phyloP scores from a whole-genome alignment of 129 eudicot genomes.

The Flaveria bidentis region DNA sequence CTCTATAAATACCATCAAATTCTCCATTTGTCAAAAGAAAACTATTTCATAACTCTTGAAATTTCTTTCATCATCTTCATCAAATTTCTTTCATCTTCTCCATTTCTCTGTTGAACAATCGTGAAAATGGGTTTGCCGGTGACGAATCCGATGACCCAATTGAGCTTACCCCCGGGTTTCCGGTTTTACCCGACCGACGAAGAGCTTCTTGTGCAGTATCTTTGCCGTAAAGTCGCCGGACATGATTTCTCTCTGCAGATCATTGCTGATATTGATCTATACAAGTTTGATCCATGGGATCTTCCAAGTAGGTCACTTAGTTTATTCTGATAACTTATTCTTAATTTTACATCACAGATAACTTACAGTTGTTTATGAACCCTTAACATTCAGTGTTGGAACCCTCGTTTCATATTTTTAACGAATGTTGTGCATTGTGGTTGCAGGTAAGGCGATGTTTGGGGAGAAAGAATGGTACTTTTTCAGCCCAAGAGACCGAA shows the following conservation, averaged over 20 bases:
- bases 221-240: slow-evolving; percentile 78
- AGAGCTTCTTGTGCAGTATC: slow-evolving; percentile 83
- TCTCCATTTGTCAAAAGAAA: slow-evolving; percentile 25
- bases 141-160: slow-evolving; percentile 69
- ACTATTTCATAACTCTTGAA: background rate
- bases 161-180: slow-evolving; percentile 90
- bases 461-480: slow-evolving; percentile 98
- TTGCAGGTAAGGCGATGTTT: slow-evolving; percentile 71
- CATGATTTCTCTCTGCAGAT: slow-evolving; percentile 61
- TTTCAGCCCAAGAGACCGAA: slow-evolving; percentile 88
- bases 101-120: background rate
- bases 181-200: slow-evolving; percentile 93
- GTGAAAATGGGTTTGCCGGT: slow-evolving; percentile 67
- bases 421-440: no score
- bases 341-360: no score
- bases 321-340: no score
- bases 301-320: slow-evolving; percentile 63
- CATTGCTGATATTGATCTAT: slow-evolving; percentile 77
- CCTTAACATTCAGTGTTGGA: no score
- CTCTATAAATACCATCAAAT: slow-evolving; percentile 41
- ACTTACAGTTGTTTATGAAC: no score
- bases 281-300: slow-evolving; percentile 93
- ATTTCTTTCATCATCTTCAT: background rate
- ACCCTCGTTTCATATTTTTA: no score
- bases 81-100: background rate